Evolutionary conservation across 768 basidiomycete species (phyloP).

Genomic region (Daedaleopsis nitida): DNA sequence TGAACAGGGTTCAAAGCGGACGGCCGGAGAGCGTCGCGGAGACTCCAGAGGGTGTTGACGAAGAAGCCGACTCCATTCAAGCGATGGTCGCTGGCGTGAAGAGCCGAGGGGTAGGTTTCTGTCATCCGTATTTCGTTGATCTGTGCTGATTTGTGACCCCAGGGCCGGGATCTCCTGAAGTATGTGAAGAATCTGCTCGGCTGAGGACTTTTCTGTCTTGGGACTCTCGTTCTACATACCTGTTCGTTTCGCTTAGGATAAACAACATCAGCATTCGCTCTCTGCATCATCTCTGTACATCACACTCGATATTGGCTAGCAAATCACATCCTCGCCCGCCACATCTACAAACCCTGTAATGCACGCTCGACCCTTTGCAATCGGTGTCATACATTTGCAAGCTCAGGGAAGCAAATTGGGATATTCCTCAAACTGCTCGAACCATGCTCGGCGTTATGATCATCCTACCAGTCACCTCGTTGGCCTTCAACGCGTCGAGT

Average conservation of each 20-base stretch:
- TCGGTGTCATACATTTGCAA: too few species aligned
- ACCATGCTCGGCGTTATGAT: too few species aligned
- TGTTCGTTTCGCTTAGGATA: neutral
- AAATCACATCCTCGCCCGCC: neutral
- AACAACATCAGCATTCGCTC: neutral
- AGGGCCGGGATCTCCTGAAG: conserved; percentile 72
- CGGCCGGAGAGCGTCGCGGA: conserved; percentile 7
- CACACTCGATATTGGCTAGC: neutral
- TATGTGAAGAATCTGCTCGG: conserved; percentile 72
- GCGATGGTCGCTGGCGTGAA: conserved; percentile 82
- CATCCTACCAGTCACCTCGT: too few species aligned
- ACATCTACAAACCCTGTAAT: too few species aligned
- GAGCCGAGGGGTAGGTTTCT: conserved; percentile 63
- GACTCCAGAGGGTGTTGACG: conserved; percentile 14
- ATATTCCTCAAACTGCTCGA: too few species aligned
- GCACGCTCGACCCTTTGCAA: too few species aligned
- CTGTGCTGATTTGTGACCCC: conserved; percentile 14
- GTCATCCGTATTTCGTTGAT: neutral
- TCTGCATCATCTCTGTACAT: neutral
- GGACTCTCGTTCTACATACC: neutral
- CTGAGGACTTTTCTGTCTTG: conserved; percentile 32
- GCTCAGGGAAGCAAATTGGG: too few species aligned
- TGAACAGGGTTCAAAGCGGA: conserved; percentile 34
- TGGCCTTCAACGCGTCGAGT: too few species aligned
- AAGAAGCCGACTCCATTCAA: conserved; percentile 33